A percentile compares a stretch with the other conserved stretches of the same genome.
These are phyloP conservation scores for Pythium angustatum DNA, from an alignment of 352 stramenopile genomes.

Conservation along the genomic window DNA sequence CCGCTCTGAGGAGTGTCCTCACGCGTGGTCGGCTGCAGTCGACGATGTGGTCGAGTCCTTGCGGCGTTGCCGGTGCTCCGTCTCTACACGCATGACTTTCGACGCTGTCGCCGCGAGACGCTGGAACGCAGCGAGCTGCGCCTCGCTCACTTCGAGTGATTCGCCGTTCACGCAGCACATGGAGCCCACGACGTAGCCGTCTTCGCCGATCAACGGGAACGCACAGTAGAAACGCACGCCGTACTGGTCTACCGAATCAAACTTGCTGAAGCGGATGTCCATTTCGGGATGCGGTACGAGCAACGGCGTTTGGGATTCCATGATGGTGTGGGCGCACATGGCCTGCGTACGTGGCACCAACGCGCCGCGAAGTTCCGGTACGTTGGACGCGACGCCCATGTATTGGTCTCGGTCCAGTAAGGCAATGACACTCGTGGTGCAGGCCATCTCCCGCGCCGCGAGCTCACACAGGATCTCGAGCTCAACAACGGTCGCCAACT, in stretches of 20 bases:
- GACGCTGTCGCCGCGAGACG: slow-evolving; percentile 35
- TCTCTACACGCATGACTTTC: slow-evolving; percentile 6
- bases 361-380: neutral
- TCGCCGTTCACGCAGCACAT: slow-evolving; percentile 53
- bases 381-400: neutral
- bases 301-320: neutral
- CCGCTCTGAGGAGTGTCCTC: too few relatives aligned
- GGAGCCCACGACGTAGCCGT: slow-evolving; percentile 48
- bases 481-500: slow-evolving; percentile 43
- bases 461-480: slow-evolving; percentile 64
- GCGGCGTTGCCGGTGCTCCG: neutral
- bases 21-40: too few relatives aligned
- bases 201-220: slow-evolving; percentile 45
- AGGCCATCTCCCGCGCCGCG: slow-evolving; percentile 47
- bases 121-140: slow-evolving; percentile 52
- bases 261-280: slow-evolving; percentile 43
- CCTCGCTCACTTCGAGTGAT: slow-evolving; percentile 41
- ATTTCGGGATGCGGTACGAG: neutral
- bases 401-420: neutral
- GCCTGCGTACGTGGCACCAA: neutral
- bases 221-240: slow-evolving; percentile 69
- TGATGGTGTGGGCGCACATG: neutral
- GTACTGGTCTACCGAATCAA: slow-evolving; percentile 20
- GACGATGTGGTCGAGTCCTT: neutral
- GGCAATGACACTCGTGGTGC: slow-evolving; percentile 44